These are phyloP conservation scores for Phoma herbarum DNA, from an alignment of 2,329 filamentous ascomycete species.

Conservation along the genomic window DNA sequence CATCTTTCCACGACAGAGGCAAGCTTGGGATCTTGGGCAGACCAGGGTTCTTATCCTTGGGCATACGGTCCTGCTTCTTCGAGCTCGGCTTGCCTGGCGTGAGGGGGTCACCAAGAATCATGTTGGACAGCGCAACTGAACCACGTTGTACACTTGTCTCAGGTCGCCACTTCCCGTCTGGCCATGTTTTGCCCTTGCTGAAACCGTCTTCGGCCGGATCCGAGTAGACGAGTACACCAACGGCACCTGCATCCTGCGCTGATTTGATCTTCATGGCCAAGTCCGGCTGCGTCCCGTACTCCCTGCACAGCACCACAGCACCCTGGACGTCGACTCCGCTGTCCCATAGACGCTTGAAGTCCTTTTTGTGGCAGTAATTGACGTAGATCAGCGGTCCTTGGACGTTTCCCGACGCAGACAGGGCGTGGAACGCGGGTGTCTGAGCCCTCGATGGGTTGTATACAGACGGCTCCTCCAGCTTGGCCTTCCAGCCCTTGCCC, in stretches of 20 bases:
- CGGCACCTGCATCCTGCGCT: constrained; percentile 85
- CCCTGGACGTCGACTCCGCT: constrained; percentile 77
- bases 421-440: constrained; percentile 84
- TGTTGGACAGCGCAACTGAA: constrained; percentile 80
- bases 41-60: constrained; percentile 73
- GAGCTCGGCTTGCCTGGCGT: constrained; percentile 86
- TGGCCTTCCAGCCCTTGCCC: constrained; percentile 77
- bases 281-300: constrained; percentile 78
- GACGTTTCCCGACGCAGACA: constrained; percentile 86
- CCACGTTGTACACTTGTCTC: constrained; percentile 84
- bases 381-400: constrained; percentile 88
- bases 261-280: constrained; percentile 85
- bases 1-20: constrained; percentile 89
- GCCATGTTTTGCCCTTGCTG: constrained; percentile 73
- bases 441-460: constrained; percentile 68
- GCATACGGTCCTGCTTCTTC: constrained; percentile 70
- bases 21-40: constrained; percentile 87
- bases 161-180: constrained; percentile 81
- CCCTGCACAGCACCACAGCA: constrained; percentile 83
- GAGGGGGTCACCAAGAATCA: constrained; percentile 88
- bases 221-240: constrained; percentile 89
- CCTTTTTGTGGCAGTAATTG: constrained; percentile 86
- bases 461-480: constrained; percentile 80
- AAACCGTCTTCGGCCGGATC: constrained; percentile 89
- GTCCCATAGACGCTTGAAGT: constrained; percentile 78